Conservation (phyloP, 2,329 filamentous ascomycete species). For the Colletotrichum simmondsii region DNA sequence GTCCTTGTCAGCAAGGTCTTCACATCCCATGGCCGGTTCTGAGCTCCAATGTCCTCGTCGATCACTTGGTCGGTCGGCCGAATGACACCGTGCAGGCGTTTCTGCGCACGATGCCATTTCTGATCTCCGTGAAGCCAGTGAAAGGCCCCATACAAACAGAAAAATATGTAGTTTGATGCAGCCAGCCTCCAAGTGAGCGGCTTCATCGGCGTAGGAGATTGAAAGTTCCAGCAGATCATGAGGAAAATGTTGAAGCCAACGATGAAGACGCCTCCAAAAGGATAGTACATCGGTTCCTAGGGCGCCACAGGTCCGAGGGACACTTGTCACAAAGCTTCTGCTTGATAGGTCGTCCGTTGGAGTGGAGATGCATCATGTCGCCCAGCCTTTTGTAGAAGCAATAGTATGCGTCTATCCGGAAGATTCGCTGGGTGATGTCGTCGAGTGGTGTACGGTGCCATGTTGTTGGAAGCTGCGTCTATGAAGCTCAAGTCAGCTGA, state of each 20-base stretch:
- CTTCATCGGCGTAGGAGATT: conserved; percentile 39
- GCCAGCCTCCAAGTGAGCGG: conserved; percentile 37
- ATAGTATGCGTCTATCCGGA: conserved; percentile 38
- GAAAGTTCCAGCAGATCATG: conserved; percentile 41
- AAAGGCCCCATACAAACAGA: not conserved
- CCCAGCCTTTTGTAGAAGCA: conserved; percentile 35
- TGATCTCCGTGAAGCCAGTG: not conserved
- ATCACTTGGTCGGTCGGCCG: too few species aligned
- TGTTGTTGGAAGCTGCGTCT: conserved; percentile 37
- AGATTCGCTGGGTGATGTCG: conserved; percentile 39
- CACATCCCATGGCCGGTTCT: too few species aligned
- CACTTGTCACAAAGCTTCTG: conserved; percentile 38
- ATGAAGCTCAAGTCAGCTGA: not conserved
- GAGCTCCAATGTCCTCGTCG: too few species aligned
- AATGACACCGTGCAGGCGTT: not conserved
- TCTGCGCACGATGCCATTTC: not conserved
- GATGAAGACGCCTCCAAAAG: conserved; percentile 27
- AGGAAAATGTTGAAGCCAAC: conserved; percentile 34
- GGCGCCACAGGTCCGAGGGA: conserved; percentile 38
- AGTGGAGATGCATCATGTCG: conserved; percentile 32
- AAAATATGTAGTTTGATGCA: not conserved
- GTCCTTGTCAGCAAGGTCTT: fast-evolving
- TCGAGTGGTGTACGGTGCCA: conserved; percentile 47
- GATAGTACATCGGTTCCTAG: conserved; percentile 12
- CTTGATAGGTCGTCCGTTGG: conserved; percentile 35